A percentile compares a stretch with the other conserved stretches of the same genome.
phyloP scores from a whole-genome alignment of 345 rosid genomes.

The Rhodamnia rubescens region DNA sequence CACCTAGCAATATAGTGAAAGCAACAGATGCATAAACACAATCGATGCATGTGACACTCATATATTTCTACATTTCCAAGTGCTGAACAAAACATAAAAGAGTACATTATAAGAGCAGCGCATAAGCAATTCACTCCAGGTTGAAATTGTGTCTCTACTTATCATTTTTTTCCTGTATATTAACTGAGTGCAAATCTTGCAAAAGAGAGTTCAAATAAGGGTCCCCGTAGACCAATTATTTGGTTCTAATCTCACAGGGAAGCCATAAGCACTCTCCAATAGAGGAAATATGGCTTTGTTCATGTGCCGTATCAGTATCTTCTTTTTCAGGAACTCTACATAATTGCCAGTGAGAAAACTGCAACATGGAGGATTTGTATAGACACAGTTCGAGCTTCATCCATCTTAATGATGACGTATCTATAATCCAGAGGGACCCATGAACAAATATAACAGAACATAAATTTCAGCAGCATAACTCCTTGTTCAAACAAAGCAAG shows the following conservation, averaged over 20 bases:
- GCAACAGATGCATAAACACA: not conserved
- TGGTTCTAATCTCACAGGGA: not conserved
- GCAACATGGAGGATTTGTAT: not conserved
- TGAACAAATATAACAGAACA: not conserved
- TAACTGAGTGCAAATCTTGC: not conserved
- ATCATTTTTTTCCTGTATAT: not conserved
- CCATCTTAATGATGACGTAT: not conserved
- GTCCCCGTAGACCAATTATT: not conserved
- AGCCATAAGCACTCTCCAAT: not conserved
- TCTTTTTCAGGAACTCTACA: not conserved
- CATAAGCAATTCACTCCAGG: not conserved
- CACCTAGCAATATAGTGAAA: slow-evolving; percentile 37
- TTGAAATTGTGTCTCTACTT: not conserved
- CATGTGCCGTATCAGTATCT: not conserved
- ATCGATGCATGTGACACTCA: not conserved
- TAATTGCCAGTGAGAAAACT: not conserved
- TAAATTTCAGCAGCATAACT: not conserved
- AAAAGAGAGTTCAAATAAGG: not conserved
- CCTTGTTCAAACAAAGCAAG: not conserved
- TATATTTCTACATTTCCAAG: not conserved
- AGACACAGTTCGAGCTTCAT: not conserved
- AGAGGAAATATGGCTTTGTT: not conserved
- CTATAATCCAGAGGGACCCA: not conserved
- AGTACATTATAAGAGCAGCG: not conserved
- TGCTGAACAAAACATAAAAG: not conserved